These are phyloP conservation scores for Mycena galericulata DNA, from an alignment of 768 basidiomycete species.

Conservation along the genomic window DNA sequence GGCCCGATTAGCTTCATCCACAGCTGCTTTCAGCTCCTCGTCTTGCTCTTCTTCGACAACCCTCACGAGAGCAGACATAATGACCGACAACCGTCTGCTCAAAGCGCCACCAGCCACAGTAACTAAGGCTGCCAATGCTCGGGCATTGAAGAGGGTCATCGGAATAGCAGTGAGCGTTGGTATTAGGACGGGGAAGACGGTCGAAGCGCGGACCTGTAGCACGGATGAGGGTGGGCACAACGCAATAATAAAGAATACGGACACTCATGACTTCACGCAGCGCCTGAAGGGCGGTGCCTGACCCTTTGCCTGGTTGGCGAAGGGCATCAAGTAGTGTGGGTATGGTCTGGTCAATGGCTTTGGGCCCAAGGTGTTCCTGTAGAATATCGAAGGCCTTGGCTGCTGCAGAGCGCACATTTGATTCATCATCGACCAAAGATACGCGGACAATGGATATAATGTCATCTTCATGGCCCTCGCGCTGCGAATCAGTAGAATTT, in stretches of 20 bases:
- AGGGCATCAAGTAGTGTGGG: conserved; percentile 95
- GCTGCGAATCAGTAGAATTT: conserved; percentile 84
- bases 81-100: conserved; percentile 82
- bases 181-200: conserved; percentile 97
- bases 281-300: conserved; percentile 96
- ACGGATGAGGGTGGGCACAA: background rate
- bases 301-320: conserved; percentile 90
- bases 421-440: conserved; percentile 90
- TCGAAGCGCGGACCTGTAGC: conserved; percentile 86
- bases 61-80: conserved; percentile 84
- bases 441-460: conserved; percentile 88
- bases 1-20: conserved; percentile 81
- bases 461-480: conserved; percentile 89
- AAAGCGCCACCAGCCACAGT: conserved; percentile 94
- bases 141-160: conserved; percentile 95
- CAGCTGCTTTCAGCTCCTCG: conserved; percentile 76
- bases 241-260: conserved; percentile 45
- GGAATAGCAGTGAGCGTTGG: conserved; percentile 92
- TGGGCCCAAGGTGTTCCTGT: conserved; percentile 91
- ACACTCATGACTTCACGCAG: conserved; percentile 95
- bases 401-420: conserved; percentile 88
- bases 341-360: conserved; percentile 96
- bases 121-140: conserved; percentile 90
- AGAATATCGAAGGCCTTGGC: conserved; percentile 90
- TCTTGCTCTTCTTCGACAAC: conserved; percentile 77